Conservation (phyloP, 2,329 filamentous ascomycete genomes). For the Bipolaris oryzae region DNA sequence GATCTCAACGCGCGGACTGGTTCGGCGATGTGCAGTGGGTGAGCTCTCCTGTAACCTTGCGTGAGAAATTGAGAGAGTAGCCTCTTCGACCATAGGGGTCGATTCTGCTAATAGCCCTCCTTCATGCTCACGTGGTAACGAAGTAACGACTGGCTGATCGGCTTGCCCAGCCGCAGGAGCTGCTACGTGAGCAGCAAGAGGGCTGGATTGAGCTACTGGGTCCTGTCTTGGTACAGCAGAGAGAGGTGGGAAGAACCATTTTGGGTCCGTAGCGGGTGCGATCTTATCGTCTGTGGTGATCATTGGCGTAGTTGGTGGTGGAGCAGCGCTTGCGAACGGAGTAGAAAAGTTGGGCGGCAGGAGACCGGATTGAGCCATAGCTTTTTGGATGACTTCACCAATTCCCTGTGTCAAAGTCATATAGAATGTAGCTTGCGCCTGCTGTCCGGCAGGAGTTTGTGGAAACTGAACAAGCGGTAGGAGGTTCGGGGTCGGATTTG, state of each 20-base stretch:
- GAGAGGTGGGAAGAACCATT: constrained; percentile 37
- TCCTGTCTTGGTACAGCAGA: constrained; percentile 6
- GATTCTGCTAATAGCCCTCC: constrained; percentile 1
- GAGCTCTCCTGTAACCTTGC: background rate
- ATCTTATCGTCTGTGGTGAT: constrained; percentile 15
- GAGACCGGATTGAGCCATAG: constrained; percentile 21
- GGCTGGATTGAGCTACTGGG: constrained; percentile 17
- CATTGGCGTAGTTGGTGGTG: constrained; percentile 11
- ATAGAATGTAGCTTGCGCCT: constrained; percentile 37
- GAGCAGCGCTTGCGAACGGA: constrained; percentile 5
- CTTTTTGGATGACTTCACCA: constrained; percentile 32
- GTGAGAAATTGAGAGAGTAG: background rate
- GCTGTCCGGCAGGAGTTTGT: constrained; percentile 38
- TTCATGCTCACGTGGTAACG: background rate
- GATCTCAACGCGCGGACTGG: constrained; percentile 23
- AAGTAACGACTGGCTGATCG: background rate
- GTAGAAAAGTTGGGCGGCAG: constrained; percentile 16
- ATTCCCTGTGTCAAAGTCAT: constrained; percentile 31
- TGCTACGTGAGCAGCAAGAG: constrained; percentile 1
- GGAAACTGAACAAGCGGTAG: constrained; percentile 36
- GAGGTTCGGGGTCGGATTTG: constrained; percentile 26
- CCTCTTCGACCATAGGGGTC: background rate
- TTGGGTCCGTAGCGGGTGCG: constrained; percentile 35
- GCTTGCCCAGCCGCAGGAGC: background rate
- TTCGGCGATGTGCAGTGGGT: constrained; percentile 9